Percentiles rank a stretch among this genome's conserved stretches.
Evolutionary conservation across 73 alveolate genomes (phyloP).

Genomic region (Diophrys sp.): DNA sequence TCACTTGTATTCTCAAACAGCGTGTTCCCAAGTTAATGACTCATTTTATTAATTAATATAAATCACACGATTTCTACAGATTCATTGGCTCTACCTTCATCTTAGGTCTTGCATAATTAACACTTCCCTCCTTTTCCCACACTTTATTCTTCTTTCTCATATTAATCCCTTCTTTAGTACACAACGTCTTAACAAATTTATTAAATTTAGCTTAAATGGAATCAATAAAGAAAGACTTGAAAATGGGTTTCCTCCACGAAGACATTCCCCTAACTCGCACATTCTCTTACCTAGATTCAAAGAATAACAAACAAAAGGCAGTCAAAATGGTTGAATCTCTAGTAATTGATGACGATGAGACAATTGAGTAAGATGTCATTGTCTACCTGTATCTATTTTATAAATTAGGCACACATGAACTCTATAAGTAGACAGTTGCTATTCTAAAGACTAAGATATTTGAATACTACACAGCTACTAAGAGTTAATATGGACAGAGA

Average conservation of each 20-base stretch:
- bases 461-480: not conserved
- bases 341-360: not conserved
- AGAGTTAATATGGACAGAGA: not conserved
- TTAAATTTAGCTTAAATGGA: no score
- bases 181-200: no score
- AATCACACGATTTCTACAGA: no score
- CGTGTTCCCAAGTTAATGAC: no score
- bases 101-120: no score
- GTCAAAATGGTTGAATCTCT: not conserved
- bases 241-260: not conserved
- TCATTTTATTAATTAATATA: no score
- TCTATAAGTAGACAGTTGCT: not conserved
- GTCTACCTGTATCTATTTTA: not conserved
- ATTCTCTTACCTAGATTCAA: not conserved
- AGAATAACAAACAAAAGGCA: not conserved
- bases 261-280: not conserved
- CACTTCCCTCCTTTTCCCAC: no score
- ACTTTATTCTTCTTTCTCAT: no score
- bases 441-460: not conserved
- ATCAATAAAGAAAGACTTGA: no score
- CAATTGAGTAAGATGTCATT: not conserved
- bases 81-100: no score
- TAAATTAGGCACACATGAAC: not conserved
- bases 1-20: no score
- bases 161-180: no score